Percentiles rank a stretch among this genome's conserved stretches.
phyloP scores from a whole-genome alignment of 2,329 filamentous ascomycete genomes.

The Trichoderma pleuroti region DNA sequence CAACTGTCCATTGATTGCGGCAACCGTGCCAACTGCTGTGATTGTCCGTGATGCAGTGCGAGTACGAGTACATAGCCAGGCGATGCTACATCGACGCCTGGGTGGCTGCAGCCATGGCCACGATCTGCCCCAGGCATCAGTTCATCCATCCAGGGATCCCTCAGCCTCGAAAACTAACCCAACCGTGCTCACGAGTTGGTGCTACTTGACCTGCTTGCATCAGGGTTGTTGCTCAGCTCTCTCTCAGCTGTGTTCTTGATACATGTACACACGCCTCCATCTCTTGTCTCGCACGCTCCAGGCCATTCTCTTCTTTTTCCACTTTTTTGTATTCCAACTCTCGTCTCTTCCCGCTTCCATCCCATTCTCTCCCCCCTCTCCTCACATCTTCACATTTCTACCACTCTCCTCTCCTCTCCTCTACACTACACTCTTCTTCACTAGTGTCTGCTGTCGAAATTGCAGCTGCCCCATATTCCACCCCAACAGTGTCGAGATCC shows the following conservation, averaged over 20 bases:
- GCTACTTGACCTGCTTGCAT: background rate
- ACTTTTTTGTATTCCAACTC: background rate
- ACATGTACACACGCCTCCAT: background rate
- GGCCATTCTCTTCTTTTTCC: background rate
- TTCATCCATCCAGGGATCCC: background rate
- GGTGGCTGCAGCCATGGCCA: slow-evolving; percentile 18
- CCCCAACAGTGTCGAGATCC: background rate
- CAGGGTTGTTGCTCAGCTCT: slow-evolving; percentile 1
- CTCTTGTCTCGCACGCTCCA: background rate
- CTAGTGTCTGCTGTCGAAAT: background rate
- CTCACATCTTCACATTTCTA: background rate
- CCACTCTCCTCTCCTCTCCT: background rate
- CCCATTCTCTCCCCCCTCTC: background rate
- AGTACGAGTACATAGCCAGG: too few relatives aligned
- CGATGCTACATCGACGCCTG: slow-evolving; percentile 13
- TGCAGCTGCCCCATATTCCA: background rate
- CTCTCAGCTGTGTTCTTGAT: slow-evolving; percentile 9
- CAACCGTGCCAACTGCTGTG: background rate
- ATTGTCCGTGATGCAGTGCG: too few relatives aligned
- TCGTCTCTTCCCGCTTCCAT: background rate
- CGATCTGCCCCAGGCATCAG: slow-evolving; percentile 17
- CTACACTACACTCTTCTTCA: background rate
- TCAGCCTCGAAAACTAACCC: slow-evolving; percentile 3
- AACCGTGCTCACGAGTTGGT: slow-evolving; percentile 2
- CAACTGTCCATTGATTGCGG: slow-evolving; percentile 1